A percentile compares a stretch with the other conserved stretches of the same genome.
These are phyloP conservation scores for Teratosphaeria pseudoeucalypti DNA, from an alignment of 2,329 filamentous ascomycete species.

Conservation along the genomic window DNA sequence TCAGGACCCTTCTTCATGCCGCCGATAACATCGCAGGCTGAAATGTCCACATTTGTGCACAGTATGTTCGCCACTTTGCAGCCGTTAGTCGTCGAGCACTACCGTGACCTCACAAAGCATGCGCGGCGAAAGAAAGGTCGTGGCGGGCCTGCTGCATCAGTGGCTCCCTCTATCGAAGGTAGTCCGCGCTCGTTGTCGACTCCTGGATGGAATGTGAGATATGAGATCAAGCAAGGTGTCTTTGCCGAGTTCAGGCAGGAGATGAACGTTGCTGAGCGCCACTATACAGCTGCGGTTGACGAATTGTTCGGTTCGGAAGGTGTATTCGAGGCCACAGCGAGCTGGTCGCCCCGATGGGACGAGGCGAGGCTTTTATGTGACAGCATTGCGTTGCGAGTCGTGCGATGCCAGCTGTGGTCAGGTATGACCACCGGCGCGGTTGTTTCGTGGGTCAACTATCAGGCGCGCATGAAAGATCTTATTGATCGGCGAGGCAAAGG, in stretches of 20 bases:
- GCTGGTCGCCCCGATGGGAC: slow-evolving; percentile 83
- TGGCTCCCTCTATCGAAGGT: slow-evolving; percentile 64
- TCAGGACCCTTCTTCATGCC: slow-evolving; percentile 72
- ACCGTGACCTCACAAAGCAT: slow-evolving; percentile 88
- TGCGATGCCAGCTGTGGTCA: slow-evolving; percentile 74
- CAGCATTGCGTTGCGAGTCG: slow-evolving; percentile 63
- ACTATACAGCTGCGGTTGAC: slow-evolving; percentile 81
- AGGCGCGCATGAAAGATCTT: slow-evolving; percentile 61
- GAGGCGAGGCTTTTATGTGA: slow-evolving; percentile 86
- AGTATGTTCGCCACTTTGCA: slow-evolving; percentile 65
- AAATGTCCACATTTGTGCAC: slow-evolving; percentile 63
- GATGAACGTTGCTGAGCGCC: slow-evolving; percentile 74
- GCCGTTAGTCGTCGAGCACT: slow-evolving; percentile 73
- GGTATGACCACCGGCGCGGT: slow-evolving; percentile 70
- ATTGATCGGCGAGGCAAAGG: slow-evolving; percentile 76
- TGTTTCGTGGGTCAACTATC: slow-evolving; percentile 69
- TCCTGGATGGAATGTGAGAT: slow-evolving; percentile 84
- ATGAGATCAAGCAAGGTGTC: slow-evolving; percentile 85
- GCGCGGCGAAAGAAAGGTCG: slow-evolving; percentile 77
- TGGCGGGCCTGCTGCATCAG: slow-evolving; percentile 66
- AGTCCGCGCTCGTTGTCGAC: slow-evolving; percentile 78
- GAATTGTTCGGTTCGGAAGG: slow-evolving; percentile 64
- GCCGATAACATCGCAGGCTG: slow-evolving; percentile 57
- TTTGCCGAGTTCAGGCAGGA: slow-evolving; percentile 91
- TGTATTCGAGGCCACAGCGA: slow-evolving; percentile 77